Conservation (phyloP, 2,329 filamentous ascomycete genomes). For the Exophiala calicioides region DNA sequence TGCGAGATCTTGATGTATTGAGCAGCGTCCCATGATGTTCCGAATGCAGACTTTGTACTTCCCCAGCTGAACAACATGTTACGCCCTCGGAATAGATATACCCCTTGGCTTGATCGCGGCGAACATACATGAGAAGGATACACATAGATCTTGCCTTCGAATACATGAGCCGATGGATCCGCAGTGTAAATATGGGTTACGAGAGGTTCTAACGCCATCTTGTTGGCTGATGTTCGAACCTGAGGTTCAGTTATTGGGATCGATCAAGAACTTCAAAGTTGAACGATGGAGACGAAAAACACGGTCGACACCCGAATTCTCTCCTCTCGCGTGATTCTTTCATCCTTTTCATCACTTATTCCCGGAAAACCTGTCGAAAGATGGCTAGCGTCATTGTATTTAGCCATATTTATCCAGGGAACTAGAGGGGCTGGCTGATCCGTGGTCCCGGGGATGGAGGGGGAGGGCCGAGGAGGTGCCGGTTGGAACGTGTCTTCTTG, state of each 20-base stretch:
- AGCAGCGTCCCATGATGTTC: too few relatives aligned
- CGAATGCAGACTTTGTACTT: too few relatives aligned
- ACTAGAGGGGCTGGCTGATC: neutral
- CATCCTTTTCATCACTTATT: conserved; percentile 1
- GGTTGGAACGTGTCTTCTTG: too few relatives aligned
- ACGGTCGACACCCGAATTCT: too few relatives aligned
- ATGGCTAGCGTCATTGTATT: conserved; percentile 15
- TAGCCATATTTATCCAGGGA: conserved; percentile 25
- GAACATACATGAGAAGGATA: conserved; percentile 61
- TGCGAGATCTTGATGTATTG: too few relatives aligned
- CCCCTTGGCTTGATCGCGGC: too few relatives aligned
- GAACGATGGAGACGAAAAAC: too few relatives aligned
- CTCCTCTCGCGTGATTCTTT: too few relatives aligned
- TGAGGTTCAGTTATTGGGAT: too few relatives aligned
- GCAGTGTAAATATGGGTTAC: conserved; percentile 77
- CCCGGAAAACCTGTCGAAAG: neutral
- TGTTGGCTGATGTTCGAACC: neutral
- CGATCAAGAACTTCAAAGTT: too few relatives aligned
- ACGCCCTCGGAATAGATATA: too few relatives aligned
- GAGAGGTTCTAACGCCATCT: conserved; percentile 52
- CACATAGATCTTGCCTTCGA: conserved; percentile 73
- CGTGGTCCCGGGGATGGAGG: neutral
- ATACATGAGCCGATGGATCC: conserved; percentile 78
- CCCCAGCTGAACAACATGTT: too few relatives aligned
- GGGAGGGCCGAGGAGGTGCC: conserved; percentile 8